Conservation (phyloP, 2,329 filamentous ascomycete species). For the Paecilomyces sp. region DNA sequence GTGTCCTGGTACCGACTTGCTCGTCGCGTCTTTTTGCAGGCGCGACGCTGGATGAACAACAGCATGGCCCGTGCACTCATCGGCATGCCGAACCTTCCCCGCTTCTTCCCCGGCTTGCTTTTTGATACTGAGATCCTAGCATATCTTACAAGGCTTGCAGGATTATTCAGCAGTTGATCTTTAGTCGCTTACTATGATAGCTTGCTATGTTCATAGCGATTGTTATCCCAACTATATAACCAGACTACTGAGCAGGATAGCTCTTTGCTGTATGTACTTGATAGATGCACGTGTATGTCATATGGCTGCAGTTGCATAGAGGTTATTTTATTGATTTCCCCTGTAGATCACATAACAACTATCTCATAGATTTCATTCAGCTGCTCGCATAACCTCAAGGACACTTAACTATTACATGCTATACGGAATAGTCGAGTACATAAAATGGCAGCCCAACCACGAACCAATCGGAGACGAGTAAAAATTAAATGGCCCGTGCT, state of each 20-base stretch:
- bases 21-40: not conserved
- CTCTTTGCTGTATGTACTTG: not conserved
- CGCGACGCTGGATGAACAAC: not conserved
- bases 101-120: not conserved
- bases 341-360: too few species aligned
- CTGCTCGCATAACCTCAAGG: too few species aligned
- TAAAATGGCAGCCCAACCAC: not conserved
- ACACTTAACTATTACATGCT: too few species aligned
- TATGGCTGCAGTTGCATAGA: too few species aligned
- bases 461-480: not conserved
- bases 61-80: not conserved
- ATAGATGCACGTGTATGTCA: not conserved
- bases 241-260: not conserved
- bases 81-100: not conserved
- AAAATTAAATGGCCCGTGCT: not conserved
- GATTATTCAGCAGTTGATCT: too few species aligned
- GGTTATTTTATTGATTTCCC: not conserved
- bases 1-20: not conserved
- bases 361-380: too few species aligned
- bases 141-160: not conserved
- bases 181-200: too few species aligned
- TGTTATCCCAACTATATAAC: too few species aligned
- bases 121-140: not conserved
- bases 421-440: not conserved
- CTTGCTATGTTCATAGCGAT: too few species aligned